A percentile compares a stretch with the other conserved stretches of the same genome.
Evolutionary conservation across 2,329 filamentous ascomycete species (phyloP).

Genomic region (Alternaria ventricosa): DNA sequence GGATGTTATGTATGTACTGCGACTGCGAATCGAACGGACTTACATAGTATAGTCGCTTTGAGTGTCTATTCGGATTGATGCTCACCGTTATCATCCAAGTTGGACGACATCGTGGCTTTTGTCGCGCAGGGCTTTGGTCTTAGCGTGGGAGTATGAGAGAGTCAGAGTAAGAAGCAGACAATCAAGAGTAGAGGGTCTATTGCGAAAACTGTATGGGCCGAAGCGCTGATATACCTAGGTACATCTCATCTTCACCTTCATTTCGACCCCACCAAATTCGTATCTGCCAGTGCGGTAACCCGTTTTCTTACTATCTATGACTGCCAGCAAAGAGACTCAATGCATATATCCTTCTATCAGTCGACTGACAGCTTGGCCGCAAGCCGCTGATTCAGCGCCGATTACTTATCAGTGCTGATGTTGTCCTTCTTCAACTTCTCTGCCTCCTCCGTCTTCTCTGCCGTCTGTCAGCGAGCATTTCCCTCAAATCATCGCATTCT

Average conservation of each 20-base stretch:
- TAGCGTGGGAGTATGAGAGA: not conserved
- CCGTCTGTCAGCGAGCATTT: rapidly evolving
- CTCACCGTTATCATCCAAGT: too few relatives aligned
- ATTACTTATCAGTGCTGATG: not conserved
- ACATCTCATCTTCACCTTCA: not conserved
- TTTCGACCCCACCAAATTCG: not conserved
- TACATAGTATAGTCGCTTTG: too few relatives aligned
- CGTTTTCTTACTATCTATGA: not conserved
- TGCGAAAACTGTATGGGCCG: not conserved
- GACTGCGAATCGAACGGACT: too few relatives aligned
- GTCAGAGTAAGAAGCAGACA: not conserved
- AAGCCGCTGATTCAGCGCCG: not conserved
- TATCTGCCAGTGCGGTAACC: not conserved
- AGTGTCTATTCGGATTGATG: too few relatives aligned
- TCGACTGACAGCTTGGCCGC: not conserved
- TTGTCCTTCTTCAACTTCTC: not conserved
- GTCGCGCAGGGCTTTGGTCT: not conserved
- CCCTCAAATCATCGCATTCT: rapidly evolving
- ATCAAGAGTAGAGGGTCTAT: not conserved
- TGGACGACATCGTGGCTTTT: too few relatives aligned
- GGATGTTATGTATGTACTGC: too few relatives aligned
- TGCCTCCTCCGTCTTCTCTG: not conserved
- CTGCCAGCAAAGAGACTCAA: not conserved
- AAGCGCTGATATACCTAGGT: not conserved
- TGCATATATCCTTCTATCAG: not conserved